Percentiles rank a stretch among this genome's conserved stretches.
phyloP scores from a whole-genome alignment of 768 basidiomycete species.

The Saitozyma sp. region DNA sequence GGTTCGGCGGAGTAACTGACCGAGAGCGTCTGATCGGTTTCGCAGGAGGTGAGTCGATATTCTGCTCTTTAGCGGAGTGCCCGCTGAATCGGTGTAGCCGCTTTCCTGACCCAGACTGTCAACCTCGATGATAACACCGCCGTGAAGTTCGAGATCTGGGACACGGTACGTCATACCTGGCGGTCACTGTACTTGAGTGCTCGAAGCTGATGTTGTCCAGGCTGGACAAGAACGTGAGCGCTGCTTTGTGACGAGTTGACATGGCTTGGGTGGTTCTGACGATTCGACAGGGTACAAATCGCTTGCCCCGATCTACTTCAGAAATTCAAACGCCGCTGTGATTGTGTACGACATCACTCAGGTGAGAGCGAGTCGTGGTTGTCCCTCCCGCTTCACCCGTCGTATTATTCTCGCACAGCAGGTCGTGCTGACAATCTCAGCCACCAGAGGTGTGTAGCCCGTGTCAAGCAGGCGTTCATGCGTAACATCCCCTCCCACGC shows the following conservation, averaged over 20 bases:
- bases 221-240: constrained; percentile 49
- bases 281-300: constrained; percentile 38
- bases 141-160: constrained; percentile 96
- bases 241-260: too few relatives aligned
- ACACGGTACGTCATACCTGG: constrained; percentile 55
- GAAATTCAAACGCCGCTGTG: constrained; percentile 51
- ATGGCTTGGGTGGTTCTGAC: too few relatives aligned
- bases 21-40: constrained; percentile 26
- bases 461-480: background rate
- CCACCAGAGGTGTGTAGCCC: constrained; percentile 39
- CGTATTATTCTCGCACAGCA: too few relatives aligned
- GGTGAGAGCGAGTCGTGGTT: constrained; percentile 20
- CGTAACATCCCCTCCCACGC: too few relatives aligned
- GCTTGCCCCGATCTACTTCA: constrained; percentile 52
- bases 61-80: too few relatives aligned
- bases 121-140: constrained; percentile 81
- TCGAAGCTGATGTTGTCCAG: constrained; percentile 17
- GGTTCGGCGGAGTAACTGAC: constrained; percentile 5
- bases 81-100: constrained; percentile 60
- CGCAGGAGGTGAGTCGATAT: constrained; percentile 37
- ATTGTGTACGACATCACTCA: constrained; percentile 73
- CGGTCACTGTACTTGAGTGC: background rate
- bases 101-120: constrained; percentile 97
- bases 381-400: constrained; percentile 2
- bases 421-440: constrained; percentile 7